These are phyloP conservation scores for Scleromitrula shiraiana DNA, from an alignment of 2,329 filamentous ascomycete species.

Conservation along the genomic window DNA sequence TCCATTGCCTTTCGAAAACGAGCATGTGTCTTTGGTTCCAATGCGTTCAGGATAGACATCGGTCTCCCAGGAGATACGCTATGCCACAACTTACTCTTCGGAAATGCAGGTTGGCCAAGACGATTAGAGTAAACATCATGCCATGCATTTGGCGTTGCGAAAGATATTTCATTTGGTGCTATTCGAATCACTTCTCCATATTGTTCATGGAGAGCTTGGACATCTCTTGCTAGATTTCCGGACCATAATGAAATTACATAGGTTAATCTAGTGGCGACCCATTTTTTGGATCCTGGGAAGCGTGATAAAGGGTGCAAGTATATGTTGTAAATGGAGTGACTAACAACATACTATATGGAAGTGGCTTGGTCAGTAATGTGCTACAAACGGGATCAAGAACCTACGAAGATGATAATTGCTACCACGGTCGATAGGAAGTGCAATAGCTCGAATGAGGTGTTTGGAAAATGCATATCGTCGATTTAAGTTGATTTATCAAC, in stretches of 20 bases:
- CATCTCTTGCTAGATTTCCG: background rate
- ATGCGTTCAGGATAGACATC: background rate
- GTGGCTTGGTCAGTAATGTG: too few relatives aligned
- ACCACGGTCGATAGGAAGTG: too few relatives aligned
- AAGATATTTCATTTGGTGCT: conserved; percentile 1
- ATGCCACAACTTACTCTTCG: background rate
- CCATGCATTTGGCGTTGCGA: background rate
- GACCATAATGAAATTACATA: background rate
- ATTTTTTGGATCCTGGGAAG: conserved; percentile 5
- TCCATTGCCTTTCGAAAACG: conserved; percentile 22
- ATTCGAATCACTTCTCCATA: conserved; percentile 3
- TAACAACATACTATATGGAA: too few relatives aligned
- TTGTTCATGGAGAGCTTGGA: background rate
- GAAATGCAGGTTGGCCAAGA: background rate
- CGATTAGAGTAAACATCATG: background rate
- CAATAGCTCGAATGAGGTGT: too few relatives aligned
- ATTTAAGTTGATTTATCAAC: too few relatives aligned
- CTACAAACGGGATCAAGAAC: too few relatives aligned
- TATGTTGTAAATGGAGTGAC: conserved; percentile 4
- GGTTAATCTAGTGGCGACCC: background rate
- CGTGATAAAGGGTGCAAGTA: conserved; percentile 10
- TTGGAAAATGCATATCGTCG: too few relatives aligned
- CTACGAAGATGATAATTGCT: too few relatives aligned
- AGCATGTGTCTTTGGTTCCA: conserved; percentile 14
- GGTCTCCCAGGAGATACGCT: background rate